These are phyloP conservation scores for Trametes pubescens DNA, from an alignment of 1,284 basidiomycete genomes.

Conservation along the genomic window DNA sequence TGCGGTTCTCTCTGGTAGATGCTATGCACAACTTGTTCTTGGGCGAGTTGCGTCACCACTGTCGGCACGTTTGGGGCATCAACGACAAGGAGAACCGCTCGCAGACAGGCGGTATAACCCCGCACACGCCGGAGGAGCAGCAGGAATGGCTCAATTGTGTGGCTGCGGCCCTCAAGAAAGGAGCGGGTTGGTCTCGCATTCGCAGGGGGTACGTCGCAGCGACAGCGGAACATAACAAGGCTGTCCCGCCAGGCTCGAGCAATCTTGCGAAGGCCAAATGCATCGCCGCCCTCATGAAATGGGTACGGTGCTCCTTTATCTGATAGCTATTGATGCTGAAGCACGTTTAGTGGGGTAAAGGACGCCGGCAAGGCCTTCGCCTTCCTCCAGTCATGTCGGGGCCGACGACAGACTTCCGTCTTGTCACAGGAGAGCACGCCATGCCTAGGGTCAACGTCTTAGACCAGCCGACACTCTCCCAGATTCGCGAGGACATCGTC, in stretches of 20 bases:
- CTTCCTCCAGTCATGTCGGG: neutral
- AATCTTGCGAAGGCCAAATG: neutral
- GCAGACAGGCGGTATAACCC: too few species aligned
- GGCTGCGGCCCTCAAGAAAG: too few species aligned
- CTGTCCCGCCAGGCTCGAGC: neutral
- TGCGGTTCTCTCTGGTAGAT: slow-evolving; percentile 34
- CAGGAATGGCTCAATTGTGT: neutral
- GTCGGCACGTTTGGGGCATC: slow-evolving; percentile 2
- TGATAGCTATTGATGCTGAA: too few species aligned
- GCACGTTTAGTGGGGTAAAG: too few species aligned
- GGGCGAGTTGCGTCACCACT: slow-evolving; percentile 8
- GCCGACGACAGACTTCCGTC: slow-evolving; percentile 1
- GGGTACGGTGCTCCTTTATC: slow-evolving; percentile 3
- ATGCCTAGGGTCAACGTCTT: neutral
- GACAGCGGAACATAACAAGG: neutral
- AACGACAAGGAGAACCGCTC: slow-evolving; percentile 5
- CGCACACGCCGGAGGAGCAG: neutral
- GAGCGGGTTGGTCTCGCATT: too few species aligned
- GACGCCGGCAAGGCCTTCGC: neutral
- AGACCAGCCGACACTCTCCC: neutral
- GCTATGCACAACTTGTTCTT: slow-evolving; percentile 12
- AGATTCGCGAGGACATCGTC: neutral
- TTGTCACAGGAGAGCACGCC: neutral
- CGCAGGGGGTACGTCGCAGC: neutral
- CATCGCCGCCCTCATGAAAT: neutral